Evolutionary conservation across 78 protist genomes (phyloP).

Genomic region (Pelomyxa schiedti): DNA sequence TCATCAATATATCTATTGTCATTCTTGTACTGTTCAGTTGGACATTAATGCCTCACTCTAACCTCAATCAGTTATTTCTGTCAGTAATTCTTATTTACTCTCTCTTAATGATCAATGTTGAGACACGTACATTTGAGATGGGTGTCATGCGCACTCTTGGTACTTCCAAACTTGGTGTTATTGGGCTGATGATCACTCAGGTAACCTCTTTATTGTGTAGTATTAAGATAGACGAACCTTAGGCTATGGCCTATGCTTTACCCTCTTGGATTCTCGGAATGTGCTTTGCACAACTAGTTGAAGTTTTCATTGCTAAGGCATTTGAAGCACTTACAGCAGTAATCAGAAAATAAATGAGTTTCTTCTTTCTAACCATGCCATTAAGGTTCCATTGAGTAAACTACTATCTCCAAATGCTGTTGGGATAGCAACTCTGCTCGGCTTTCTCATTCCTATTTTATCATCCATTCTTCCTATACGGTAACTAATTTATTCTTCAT

Average conservation of each 20-base stretch:
- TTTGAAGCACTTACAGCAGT: too few relatives aligned
- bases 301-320: constrained; percentile 3
- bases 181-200: constrained; percentile 51
- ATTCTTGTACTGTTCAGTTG: too few relatives aligned
- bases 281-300: constrained; percentile 28
- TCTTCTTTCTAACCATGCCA: constrained; percentile 34
- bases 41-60: too few relatives aligned
- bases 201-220: constrained; percentile 50
- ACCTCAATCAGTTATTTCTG: constrained; percentile 27
- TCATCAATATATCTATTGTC: constrained; percentile 58
- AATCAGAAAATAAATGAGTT: too few relatives aligned
- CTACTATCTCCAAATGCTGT: constrained; percentile 21
- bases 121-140: constrained; percentile 79
- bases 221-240: constrained; percentile 45
- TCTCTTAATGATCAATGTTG: constrained; percentile 73
- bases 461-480: constrained; percentile 72
- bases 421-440: constrained; percentile 42
- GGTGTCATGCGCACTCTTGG: constrained; percentile 80
- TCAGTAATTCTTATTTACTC: constrained; percentile 76
- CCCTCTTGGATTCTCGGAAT: constrained; percentile 80
- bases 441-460: constrained; percentile 60
- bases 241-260: constrained; percentile 62
- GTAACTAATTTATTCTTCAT: too few relatives aligned
- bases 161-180: constrained; percentile 36
- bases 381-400: too few relatives aligned